Evolutionary conservation across 1,284 basidiomycete species (phyloP), one percentile per base, ranked within the genome.

Genomic region (Trichosporon sp.): DNA sequence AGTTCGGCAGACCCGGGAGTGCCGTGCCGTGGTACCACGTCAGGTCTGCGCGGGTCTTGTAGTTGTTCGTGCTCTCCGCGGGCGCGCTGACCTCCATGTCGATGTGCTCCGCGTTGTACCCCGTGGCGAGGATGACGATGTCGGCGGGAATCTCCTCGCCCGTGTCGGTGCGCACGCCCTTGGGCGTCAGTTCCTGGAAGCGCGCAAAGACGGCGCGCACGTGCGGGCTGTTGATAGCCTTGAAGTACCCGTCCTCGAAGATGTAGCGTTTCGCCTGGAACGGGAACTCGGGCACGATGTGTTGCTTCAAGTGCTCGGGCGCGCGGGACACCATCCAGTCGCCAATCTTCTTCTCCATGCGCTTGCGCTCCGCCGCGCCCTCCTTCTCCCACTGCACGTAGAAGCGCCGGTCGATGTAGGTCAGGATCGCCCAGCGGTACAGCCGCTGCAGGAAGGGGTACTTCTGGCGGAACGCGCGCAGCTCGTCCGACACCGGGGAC

Each of bases 221-320:
- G 56, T 80, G 77, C 8, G 71, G 72, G 51, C 70, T 37, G n/a
- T 71, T 72, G n/a, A 80, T 68, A n/a, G 75, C 74, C 0, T 56
- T 54, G 48, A 74, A 78, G 69, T 70, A 80, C 70, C 74, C 75
- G 68, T 80, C 78, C 59, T 72, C 68, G 38, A 76, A 72, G 66
- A 78, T 71, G 37, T 68, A 35, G 19, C 79, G 74, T 54, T 78
- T 77, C 5, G 73, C 75, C 16, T 75, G 76, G 40, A 77, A 74
- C 0, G 77, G 43, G 35, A 46, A 65, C 12, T 68, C 63, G 16
- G 71, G 71, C 21, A 72, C 38, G 10, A 51, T 51, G 16, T 35
- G 56, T 37, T 56, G 48, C 0, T 43, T 32, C 48, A 70, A 48
- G 35, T 68, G 35, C 32, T 65, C 66, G 8, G 51, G 68, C 67